A percentile compares a stretch with the other conserved stretches of the same genome.
phyloP scores from a whole-genome alignment of 345 rosid species.

The Geranium rotundifolium region DNA sequence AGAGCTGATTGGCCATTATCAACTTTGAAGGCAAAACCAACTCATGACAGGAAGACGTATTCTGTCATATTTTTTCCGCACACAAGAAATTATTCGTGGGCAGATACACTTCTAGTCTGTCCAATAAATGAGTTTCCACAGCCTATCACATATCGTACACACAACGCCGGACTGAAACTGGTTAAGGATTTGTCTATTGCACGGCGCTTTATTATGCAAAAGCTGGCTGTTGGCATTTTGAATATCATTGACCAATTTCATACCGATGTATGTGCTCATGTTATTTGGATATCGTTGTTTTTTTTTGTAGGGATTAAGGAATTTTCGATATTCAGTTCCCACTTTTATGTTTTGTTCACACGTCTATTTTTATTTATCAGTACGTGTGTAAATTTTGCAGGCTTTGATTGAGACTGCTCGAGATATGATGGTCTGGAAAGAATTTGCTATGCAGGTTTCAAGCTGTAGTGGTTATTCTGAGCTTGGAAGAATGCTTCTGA shows the following conservation, averaged over 20 bases:
- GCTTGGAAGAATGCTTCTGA: constrained; percentile 85
- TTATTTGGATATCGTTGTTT: not conserved
- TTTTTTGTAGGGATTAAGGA: not conserved
- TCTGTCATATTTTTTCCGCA: constrained; percentile 87
- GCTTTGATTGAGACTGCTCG: constrained; percentile 66
- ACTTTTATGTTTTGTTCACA: constrained; percentile 6
- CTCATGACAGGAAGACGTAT: constrained; percentile 86
- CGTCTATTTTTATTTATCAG: constrained; percentile 5
- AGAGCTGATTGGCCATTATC: constrained; percentile 89
- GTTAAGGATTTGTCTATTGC: constrained; percentile 80
- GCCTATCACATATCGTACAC: constrained; percentile 75
- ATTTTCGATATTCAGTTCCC: not conserved
- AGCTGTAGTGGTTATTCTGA: constrained; percentile 65
- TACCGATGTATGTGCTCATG: constrained; percentile 45
- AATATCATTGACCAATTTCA: constrained; percentile 83
- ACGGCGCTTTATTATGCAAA: constrained; percentile 69
- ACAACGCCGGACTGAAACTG: constrained; percentile 65
- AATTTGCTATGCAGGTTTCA: constrained; percentile 83
- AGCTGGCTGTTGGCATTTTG: constrained; percentile 78
- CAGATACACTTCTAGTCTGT: constrained; percentile 78
- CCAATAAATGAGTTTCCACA: constrained; percentile 70
- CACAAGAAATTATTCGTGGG: constrained; percentile 96
- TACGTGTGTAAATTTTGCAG: constrained; percentile 29
- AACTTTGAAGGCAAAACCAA: constrained; percentile 91
- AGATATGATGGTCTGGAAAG: constrained; percentile 76